Evolutionary conservation across 169 alveolate genomes (phyloP), one percentile per base, ranked within the genome.

Genomic region (Plasmodium vinckei): DNA sequence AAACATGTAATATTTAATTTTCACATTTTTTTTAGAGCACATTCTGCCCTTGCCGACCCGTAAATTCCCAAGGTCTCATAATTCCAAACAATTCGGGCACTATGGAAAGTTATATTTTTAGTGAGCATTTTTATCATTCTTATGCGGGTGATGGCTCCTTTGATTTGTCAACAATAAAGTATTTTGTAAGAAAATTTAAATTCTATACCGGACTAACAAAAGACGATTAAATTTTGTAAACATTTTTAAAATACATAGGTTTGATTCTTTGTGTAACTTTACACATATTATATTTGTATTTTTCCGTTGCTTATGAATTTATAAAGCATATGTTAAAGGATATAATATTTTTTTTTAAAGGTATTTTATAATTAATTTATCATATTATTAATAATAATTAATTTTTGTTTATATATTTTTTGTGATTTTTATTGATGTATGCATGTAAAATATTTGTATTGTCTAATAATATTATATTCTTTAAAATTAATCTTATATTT

Each of bases 51-150:
- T 75, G 88, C 21, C 51, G 49, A 69, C 88, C 88, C 4, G 88
- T 75, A 49, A 75, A 75, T 63, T 53, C 73, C 19, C n/a, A 51
- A 49, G 67, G 77, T 4, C 88, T 75, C 46, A 49, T 75, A 49
- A 44, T 19, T 63, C 21, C 47, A 51, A 75, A 75, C 17, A 63
- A 51, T 67, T 54, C 39, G 5, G n/a, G 39, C 33, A 63, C 47
- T 69, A 69, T 63, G 65, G 88, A 63, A 39, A 63, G 61, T 15
- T 75, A 39, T 54, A 69, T 49, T 75, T 75, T 75, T 51, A 75
- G 77, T 39, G 88, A 75, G 9, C 88, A 75, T 67, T 75, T 75
- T 64, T 75, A 75, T 56, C 88, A 75, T 75, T 75, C 88, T 10
- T 63, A 75, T 33, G 88, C 88, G 13, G 88, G 88, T 5, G 61